Evolutionary conservation across 345 rosid species (phyloP), one percentile per base, ranked within the genome.

Genomic region (Nasturtium officinale): DNA sequence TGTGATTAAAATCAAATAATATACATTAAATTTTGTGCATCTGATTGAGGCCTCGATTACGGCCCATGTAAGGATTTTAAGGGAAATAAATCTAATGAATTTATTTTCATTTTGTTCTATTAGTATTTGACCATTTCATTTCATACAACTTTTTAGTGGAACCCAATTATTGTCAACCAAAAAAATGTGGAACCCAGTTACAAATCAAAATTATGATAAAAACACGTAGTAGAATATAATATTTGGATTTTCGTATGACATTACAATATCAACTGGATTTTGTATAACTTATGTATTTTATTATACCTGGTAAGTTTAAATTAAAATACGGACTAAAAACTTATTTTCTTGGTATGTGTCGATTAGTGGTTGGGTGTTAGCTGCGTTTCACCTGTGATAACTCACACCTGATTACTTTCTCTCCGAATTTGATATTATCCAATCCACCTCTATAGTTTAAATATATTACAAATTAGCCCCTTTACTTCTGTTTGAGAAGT

Each of bases 61-160:
- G 38, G 63, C 37, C 56, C 63, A 45, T 54, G n/a, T 0, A 28
- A 30, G 9, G 10, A 25, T n/a, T n/a, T n/a, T n/a, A n/a, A n/a
- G n/a, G n/a, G n/a, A n/a, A n/a, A n/a, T n/a, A n/a, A n/a, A n/a
- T n/a, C n/a, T n/a, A n/a, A n/a, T 9, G 9, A 21, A 7, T 11
- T 37, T 61, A 4, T 9, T 30, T 16, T 26, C 4, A 15, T n/a
- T 26, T 1, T 30, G 10, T 62, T 53, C 3, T 18, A 29, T 6
- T 32, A n/a, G 33, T 55, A 47, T 26, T 58, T 66, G 60, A 48
- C 66, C 53, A 18, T 38, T 57, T 67, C 66, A 26, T 17, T 47
- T 67, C 66, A 26, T 17, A 61, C 18, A 40, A 63, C 9, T 28
- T 9, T 43, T 56, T 56, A 73, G 71, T 65, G 77, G 77, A 56